Conservation (phyloP, 2,329 filamentous ascomycete species). For the Davidsoniella neocaledoniae region DNA sequence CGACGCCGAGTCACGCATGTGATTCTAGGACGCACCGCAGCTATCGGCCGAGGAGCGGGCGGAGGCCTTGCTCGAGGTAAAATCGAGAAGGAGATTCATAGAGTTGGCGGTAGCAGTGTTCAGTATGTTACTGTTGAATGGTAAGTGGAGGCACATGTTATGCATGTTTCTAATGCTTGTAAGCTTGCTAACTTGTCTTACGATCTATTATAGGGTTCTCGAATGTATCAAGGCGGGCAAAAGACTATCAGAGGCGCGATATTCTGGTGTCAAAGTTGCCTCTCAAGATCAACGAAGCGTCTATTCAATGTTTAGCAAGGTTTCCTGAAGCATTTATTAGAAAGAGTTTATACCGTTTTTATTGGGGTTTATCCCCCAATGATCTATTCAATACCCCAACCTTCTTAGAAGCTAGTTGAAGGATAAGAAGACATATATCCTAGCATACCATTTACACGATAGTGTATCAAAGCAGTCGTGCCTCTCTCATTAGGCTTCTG, state of each 20-base stretch:
- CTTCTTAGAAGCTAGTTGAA: too few relatives aligned
- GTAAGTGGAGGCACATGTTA: slow-evolving; percentile 26
- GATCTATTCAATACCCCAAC: too few relatives aligned
- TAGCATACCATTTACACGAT: too few relatives aligned
- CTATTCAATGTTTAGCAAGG: slow-evolving; percentile 32
- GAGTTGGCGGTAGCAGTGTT: slow-evolving; percentile 49
- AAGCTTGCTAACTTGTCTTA: slow-evolving; percentile 7
- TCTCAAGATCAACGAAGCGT: slow-evolving; percentile 42
- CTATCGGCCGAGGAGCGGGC: slow-evolving; percentile 37
- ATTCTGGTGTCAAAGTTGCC: slow-evolving; percentile 46
- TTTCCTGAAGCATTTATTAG: slow-evolving; percentile 15
- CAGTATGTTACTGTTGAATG: slow-evolving; percentile 73
- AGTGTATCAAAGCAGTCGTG: too few relatives aligned
- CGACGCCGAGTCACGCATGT: slow-evolving; percentile 71
- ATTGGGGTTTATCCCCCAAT: not conserved
- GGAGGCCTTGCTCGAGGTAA: slow-evolving; percentile 65
- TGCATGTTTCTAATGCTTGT: slow-evolving; percentile 10
- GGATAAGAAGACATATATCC: too few relatives aligned
- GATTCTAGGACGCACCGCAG: slow-evolving; percentile 49
- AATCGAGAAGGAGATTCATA: slow-evolving; percentile 61
- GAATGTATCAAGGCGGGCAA: slow-evolving; percentile 65
- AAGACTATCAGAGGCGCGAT: slow-evolving; percentile 57
- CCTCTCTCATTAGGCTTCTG: too few relatives aligned
- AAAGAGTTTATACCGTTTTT: not conserved
- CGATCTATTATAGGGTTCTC: slow-evolving; percentile 42